phyloP scores from a whole-genome alignment of 75 land plant genomes.

The Cryptomeria japonica region DNA sequence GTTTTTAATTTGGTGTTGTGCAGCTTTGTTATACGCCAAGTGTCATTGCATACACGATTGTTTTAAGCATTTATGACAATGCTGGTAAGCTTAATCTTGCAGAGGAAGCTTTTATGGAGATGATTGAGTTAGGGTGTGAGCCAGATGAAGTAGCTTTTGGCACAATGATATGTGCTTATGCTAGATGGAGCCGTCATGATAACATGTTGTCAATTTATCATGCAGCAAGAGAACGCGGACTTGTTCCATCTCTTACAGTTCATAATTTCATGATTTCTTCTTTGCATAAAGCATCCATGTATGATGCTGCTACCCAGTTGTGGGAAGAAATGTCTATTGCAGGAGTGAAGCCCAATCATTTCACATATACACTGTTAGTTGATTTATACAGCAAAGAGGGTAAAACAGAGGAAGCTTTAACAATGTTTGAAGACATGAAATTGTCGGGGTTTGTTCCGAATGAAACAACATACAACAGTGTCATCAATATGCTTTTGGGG shows the following conservation, averaged over 20 bases:
- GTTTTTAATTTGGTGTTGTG: not conserved
- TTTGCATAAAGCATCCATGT: conserved; percentile 68
- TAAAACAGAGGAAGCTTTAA: conserved; percentile 53
- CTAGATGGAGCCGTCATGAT: conserved; percentile 73
- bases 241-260: conserved; percentile 42
- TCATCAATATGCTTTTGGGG: conserved; percentile 53
- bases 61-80: conserved; percentile 78
- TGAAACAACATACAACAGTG: conserved; percentile 65
- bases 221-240: conserved; percentile 56
- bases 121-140: conserved; percentile 90
- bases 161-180: conserved; percentile 85
- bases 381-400: conserved; percentile 65
- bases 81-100: conserved; percentile 86
- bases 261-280: conserved; percentile 74
- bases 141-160: conserved; percentile 94
- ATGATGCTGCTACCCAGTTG: conserved; percentile 45
- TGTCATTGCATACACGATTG: conserved; percentile 86
- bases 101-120: conserved; percentile 83
- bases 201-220: conserved; percentile 75
- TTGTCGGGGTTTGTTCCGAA: conserved; percentile 58
- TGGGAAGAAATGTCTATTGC: conserved; percentile 74
- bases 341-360: conserved; percentile 51
- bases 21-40: conserved; percentile 88
- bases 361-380: conserved; percentile 62
- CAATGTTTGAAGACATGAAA: conserved; percentile 66